phyloP scores from a whole-genome alignment of 306 rosid genomes.

The Argentina anserina region DNA sequence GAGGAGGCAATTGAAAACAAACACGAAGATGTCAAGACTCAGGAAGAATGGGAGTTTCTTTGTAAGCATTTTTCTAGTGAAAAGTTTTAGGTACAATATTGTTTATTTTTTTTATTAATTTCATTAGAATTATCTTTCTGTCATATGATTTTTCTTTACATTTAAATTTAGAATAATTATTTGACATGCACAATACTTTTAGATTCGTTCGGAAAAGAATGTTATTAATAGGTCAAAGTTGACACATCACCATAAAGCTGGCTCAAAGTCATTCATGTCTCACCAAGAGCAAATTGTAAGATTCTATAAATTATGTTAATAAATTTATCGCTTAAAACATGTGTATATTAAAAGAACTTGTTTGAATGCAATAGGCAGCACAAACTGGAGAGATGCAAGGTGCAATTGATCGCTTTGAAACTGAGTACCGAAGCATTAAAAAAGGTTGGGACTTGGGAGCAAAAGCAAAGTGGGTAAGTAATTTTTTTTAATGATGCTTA shows the following conservation, averaged over 20 bases:
- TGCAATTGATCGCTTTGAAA: background rate
- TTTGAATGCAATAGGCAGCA: background rate
- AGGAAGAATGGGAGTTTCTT: background rate
- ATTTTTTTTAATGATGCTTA: background rate
- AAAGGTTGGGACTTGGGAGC: background rate
- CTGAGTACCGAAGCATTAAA: background rate
- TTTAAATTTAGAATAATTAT: no score
- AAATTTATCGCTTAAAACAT: background rate
- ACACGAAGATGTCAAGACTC: background rate
- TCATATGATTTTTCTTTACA: no score
- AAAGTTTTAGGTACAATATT: background rate
- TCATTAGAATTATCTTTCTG: background rate
- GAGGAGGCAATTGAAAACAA: background rate
- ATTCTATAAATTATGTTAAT: background rate
- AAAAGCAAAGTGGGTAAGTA: background rate
- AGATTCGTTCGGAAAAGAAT: background rate
- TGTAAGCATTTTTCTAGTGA: background rate
- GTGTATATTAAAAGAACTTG: no score
- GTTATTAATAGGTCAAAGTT: background rate
- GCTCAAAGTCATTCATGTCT: background rate
- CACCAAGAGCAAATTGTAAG: conserved; percentile 1
- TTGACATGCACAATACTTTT: no score
- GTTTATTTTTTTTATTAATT: no score
- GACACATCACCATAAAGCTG: background rate
- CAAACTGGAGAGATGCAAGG: background rate